Evolutionary conservation across 2,329 filamentous ascomycete species (phyloP).

Genomic region (Colletotrichum sojae): DNA sequence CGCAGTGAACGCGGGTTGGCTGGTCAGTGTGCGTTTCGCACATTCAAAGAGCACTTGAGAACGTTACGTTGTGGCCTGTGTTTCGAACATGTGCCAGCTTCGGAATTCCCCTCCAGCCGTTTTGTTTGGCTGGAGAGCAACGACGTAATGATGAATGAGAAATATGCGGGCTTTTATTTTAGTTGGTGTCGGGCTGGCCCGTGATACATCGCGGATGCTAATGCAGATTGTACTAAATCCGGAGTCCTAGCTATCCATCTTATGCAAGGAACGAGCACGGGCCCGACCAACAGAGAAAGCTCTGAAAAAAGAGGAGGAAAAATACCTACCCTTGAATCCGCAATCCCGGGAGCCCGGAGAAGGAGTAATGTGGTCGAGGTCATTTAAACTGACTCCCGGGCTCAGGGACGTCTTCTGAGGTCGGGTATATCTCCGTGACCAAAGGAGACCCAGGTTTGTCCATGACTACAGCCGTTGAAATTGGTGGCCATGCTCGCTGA

Average conservation of each 20-base stretch:
- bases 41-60: background rate
- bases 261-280: constrained; percentile 34
- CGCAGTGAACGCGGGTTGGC: constrained; percentile 25
- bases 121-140: constrained; percentile 7
- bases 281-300: background rate
- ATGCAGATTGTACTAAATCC: constrained; percentile 23
- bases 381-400: background rate
- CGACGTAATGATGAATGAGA: constrained; percentile 7
- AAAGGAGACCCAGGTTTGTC: background rate
- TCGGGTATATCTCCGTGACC: background rate
- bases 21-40: constrained; percentile 28
- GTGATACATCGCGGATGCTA: background rate
- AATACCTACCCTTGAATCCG: background rate
- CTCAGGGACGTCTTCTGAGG: background rate
- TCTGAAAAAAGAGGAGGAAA: background rate
- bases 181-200: constrained; percentile 18
- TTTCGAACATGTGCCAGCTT: constrained; percentile 16
- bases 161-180: constrained; percentile 16
- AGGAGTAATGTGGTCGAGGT: background rate
- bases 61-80: background rate
- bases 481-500: background rate
- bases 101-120: background rate
- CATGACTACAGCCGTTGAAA: too few species aligned
- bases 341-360: background rate
- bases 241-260: constrained; percentile 23